These are phyloP conservation scores for Blastobotrys buckinghamii DNA, from an alignment of 1,139 yeast genomes.

Conservation along the genomic window DNA sequence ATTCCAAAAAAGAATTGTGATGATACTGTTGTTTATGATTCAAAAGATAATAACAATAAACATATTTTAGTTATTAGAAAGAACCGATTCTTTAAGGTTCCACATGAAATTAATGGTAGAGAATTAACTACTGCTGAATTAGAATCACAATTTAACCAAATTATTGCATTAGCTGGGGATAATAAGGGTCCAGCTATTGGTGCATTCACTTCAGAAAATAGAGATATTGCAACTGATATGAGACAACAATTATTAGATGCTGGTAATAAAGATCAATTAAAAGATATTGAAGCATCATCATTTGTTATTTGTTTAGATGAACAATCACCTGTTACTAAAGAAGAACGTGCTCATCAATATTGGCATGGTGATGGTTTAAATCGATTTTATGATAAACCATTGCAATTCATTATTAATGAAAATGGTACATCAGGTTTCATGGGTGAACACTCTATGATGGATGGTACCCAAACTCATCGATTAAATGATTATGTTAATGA, in stretches of 20 bases:
- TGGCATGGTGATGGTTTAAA: conserved; percentile 96
- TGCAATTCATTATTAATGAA: conserved; percentile 74
- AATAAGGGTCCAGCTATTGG: conserved; percentile 60
- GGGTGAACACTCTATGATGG: conserved; percentile 98
- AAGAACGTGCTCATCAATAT: conserved; percentile 77
- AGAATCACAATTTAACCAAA: conserved; percentile 56
- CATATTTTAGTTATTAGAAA: conserved; percentile 69
- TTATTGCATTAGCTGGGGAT: conserved; percentile 43
- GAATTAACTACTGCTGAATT: conserved; percentile 56
- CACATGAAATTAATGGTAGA: conserved; percentile 47
- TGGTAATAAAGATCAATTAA: conserved; percentile 49
- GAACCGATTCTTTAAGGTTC: conserved; percentile 78
- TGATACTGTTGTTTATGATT: conserved; percentile 28
- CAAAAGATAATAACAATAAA: conserved; percentile 41
- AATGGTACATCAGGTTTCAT: conserved; percentile 89
- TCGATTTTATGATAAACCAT: conserved; percentile 88
- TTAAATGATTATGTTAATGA: conserved; percentile 71
- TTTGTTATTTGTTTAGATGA: conserved; percentile 79
- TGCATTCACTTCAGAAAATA: conserved; percentile 73
- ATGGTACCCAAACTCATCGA: conserved; percentile 92
- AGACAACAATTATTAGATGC: conserved; percentile 51
- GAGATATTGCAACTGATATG: conserved; percentile 72
- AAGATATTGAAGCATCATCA: conserved; percentile 69
- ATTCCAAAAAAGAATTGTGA: conserved; percentile 45
- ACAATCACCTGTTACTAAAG: conserved; percentile 66